These are phyloP conservation scores for Hyphopichia fennica DNA, from an alignment of 1,139 yeast genomes.

Conservation along the genomic window DNA sequence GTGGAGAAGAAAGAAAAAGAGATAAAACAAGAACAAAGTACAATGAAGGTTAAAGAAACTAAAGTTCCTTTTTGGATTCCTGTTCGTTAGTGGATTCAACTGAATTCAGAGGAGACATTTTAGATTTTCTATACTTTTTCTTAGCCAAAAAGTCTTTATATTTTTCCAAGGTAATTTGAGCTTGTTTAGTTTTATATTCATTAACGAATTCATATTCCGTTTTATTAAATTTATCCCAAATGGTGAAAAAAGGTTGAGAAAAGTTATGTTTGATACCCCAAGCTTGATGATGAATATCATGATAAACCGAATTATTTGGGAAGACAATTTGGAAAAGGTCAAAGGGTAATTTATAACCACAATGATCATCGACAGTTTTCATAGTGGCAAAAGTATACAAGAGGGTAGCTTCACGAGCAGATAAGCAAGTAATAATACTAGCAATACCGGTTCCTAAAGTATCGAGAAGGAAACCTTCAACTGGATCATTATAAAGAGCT, in stretches of 20 bases:
- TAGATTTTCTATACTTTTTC: constrained; percentile 19
- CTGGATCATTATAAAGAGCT: constrained; percentile 89
- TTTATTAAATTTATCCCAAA: constrained; percentile 78
- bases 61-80: not conserved
- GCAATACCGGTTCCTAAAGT: constrained; percentile 92
- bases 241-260: constrained; percentile 94
- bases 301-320: constrained; percentile 94
- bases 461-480: constrained; percentile 90
- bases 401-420: constrained; percentile 74
- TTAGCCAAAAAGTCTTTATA: constrained; percentile 61
- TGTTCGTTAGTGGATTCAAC: not conserved
- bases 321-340: constrained; percentile 86
- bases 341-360: constrained; percentile 89
- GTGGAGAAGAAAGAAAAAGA: not conserved
- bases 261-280: constrained; percentile 94
- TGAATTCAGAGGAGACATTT: not conserved
- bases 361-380: constrained; percentile 97
- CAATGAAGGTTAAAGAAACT: not conserved
- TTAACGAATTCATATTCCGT: constrained; percentile 73
- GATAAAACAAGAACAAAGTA: no score
- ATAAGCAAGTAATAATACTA: constrained; percentile 56
- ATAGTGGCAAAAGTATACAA: constrained; percentile 85
- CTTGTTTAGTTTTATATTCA: constrained; percentile 56
- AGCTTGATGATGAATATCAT: constrained; percentile 94
- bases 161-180: constrained; percentile 58